Conservation (phyloP, 257 asterid species). For the Ehretia macrophylla region DNA sequence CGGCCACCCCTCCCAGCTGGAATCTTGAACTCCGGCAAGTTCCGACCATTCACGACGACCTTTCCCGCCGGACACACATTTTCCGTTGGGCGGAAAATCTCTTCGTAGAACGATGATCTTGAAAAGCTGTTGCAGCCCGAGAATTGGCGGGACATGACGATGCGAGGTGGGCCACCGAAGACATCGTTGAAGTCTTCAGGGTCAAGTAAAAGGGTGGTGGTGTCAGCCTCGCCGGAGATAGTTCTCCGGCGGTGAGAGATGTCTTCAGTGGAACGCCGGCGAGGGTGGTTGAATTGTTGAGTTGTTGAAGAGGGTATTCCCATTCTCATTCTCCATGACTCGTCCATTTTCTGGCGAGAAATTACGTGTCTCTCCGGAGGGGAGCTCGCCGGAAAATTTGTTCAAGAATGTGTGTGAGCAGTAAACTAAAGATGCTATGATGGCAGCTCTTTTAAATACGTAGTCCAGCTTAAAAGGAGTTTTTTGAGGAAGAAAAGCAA, state of each 20-base stretch:
- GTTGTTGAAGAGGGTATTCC: slow-evolving; percentile 45
- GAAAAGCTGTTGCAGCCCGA: slow-evolving; percentile 21
- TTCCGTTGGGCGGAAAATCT: slow-evolving; percentile 42
- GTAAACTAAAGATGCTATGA: neutral
- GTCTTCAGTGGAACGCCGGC: slow-evolving; percentile 42
- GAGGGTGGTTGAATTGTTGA: slow-evolving; percentile 20
- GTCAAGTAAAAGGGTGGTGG: slow-evolving; percentile 13
- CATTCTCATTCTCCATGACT: slow-evolving; percentile 30
- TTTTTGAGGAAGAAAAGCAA: neutral
- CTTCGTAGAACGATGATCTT: slow-evolving; percentile 44
- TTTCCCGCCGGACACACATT: slow-evolving; percentile 14
- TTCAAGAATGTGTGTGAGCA: neutral
- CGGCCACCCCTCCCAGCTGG: slow-evolving; percentile 28
- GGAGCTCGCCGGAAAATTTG: neutral
- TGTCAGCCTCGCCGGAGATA: slow-evolving; percentile 28
- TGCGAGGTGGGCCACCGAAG: slow-evolving; percentile 81
- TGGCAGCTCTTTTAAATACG: neutral
- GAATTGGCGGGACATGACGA: slow-evolving; percentile 46
- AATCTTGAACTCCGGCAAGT: slow-evolving; percentile 64
- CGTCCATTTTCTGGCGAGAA: neutral
- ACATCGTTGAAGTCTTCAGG: slow-evolving; percentile 72
- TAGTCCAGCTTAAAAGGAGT: neutral
- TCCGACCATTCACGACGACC: slow-evolving; percentile 33
- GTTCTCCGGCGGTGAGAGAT: slow-evolving; percentile 23
- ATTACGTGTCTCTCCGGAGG: neutral